Conservation (phyloP, 2,329 filamentous ascomycete genomes). For the Colletotrichum sojae region DNA sequence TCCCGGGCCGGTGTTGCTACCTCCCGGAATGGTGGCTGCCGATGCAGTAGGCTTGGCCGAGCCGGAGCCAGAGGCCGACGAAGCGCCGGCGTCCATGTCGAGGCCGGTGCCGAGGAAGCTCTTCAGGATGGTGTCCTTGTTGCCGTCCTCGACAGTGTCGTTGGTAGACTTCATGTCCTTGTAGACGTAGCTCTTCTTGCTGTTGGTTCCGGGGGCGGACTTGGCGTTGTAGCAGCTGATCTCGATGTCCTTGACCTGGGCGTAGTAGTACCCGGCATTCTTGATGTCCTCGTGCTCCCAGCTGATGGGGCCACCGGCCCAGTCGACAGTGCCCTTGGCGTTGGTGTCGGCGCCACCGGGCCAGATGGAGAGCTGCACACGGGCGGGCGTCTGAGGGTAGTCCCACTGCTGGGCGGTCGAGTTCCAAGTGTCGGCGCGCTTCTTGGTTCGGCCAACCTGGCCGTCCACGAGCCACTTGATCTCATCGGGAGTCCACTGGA, state of each 20-base stretch:
- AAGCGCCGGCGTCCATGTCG: slow-evolving; percentile 70
- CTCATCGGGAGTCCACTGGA: slow-evolving; percentile 90
- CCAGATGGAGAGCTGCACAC: slow-evolving; percentile 96
- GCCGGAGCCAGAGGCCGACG: slow-evolving; percentile 43
- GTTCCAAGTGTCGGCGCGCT: slow-evolving; percentile 89
- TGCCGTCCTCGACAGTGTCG: slow-evolving; percentile 80
- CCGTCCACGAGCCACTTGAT: slow-evolving; percentile 93
- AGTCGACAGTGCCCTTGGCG: slow-evolving; percentile 85
- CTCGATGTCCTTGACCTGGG: slow-evolving; percentile 81
- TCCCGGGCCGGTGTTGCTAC: slow-evolving; percentile 46
- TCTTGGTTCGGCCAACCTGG: slow-evolving; percentile 78
- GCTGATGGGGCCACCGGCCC: slow-evolving; percentile 92
- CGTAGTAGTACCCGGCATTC: slow-evolving; percentile 89
- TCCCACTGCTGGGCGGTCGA: slow-evolving; percentile 83
- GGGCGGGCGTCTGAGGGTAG: slow-evolving; percentile 91
- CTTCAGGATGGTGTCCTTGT: slow-evolving; percentile 81
- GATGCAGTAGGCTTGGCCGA: slow-evolving; percentile 29
- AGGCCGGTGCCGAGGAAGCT: slow-evolving; percentile 87
- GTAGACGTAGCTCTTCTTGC: slow-evolving; percentile 82
- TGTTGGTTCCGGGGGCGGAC: slow-evolving; percentile 75
- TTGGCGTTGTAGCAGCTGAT: slow-evolving; percentile 86
- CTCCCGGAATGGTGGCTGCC: slow-evolving; percentile 49
- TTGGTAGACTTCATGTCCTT: slow-evolving; percentile 76
- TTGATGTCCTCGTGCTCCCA: slow-evolving; percentile 88
- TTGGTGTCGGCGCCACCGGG: slow-evolving; percentile 88